Evolutionary conservation across 495 filamentous ascomycete species (phyloP).

Genomic region (Lasiosphaeria ovina): DNA sequence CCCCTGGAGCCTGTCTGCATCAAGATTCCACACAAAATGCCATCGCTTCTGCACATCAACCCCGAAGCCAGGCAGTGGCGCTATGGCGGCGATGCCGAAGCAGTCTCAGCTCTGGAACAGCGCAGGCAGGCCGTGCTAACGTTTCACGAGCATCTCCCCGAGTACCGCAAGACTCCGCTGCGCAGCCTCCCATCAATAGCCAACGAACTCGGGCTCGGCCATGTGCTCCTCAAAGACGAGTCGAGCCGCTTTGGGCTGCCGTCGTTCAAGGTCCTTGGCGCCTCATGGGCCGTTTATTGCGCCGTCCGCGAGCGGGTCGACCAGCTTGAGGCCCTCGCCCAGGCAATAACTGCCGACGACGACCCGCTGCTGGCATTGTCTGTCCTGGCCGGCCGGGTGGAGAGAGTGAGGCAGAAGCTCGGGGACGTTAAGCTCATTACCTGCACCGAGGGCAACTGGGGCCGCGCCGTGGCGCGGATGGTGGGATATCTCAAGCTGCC

Average conservation of each 20-base stretch:
- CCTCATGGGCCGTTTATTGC: conserved; percentile 67
- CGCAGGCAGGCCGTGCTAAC: not conserved
- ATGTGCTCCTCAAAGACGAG: conserved; percentile 61
- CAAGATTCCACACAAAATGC: no score
- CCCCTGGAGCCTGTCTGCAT: no score
- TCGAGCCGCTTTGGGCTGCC: conserved; percentile 60
- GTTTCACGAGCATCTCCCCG: conserved; percentile 55
- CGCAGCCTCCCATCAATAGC: conserved; percentile 52
- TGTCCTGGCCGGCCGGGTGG: not conserved
- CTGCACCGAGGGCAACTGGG: conserved; percentile 71
- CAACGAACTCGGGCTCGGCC: conserved; percentile 50
- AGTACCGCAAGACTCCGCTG: conserved; percentile 51
- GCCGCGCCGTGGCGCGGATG: conserved; percentile 66
- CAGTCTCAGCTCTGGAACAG: no score
- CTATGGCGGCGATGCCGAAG: no score
- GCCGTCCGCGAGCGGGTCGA: conserved; percentile 46
- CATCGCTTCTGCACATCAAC: no score
- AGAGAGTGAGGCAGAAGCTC: not conserved
- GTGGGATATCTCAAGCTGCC: conserved; percentile 52
- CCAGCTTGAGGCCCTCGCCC: conserved; percentile 27
- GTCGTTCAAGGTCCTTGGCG: conserved; percentile 74
- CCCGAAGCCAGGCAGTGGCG: no score
- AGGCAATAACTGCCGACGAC: not conserved
- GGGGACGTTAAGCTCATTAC: conserved; percentile 40
- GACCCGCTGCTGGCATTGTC: conserved; percentile 48